phyloP scores from a whole-genome alignment of 2,329 filamentous ascomycete species.

The Penicillium polonicum region DNA sequence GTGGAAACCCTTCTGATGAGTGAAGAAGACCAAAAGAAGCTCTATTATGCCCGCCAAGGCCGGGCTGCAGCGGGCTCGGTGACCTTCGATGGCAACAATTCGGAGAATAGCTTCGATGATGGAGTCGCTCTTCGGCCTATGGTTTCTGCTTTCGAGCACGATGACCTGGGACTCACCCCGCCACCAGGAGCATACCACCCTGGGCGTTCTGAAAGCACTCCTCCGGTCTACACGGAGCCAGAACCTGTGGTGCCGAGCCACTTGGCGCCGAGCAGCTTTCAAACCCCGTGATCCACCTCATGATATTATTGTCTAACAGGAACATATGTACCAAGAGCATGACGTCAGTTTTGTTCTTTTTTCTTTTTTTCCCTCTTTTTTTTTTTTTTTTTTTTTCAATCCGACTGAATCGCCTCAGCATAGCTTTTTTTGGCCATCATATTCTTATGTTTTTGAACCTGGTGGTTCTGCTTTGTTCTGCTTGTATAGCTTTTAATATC shows the following conservation, averaged over 20 bases:
- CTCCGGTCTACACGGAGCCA: neutral
- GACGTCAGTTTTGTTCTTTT: slow-evolving; percentile 4
- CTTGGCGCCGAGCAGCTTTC: neutral
- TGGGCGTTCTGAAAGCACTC: neutral
- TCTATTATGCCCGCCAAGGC: slow-evolving; percentile 63
- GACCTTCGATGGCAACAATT: neutral
- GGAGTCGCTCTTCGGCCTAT: neutral
- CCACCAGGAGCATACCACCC: neutral
- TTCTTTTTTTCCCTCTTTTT: neutral
- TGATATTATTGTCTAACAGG: slow-evolving; percentile 9
- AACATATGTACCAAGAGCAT: neutral
- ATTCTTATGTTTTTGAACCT: neutral
- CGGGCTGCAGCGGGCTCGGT: slow-evolving; percentile 26
- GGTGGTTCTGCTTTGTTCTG: neutral
- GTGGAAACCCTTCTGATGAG: slow-evolving; percentile 72
- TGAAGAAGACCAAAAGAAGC: slow-evolving; percentile 72
- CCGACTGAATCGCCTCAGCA: neutral
- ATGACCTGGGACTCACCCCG: neutral
- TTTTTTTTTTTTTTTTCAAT: neutral
- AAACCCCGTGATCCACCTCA: slow-evolving; percentile 1
- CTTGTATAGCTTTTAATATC: neutral
- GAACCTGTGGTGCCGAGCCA: neutral
- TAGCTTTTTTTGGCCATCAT: neutral
- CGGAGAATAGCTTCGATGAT: neutral
- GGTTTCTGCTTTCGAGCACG: neutral